These are phyloP conservation scores for Kodamaea lidongshanica DNA, from an alignment of 805 yeast species.

Conservation along the genomic window DNA sequence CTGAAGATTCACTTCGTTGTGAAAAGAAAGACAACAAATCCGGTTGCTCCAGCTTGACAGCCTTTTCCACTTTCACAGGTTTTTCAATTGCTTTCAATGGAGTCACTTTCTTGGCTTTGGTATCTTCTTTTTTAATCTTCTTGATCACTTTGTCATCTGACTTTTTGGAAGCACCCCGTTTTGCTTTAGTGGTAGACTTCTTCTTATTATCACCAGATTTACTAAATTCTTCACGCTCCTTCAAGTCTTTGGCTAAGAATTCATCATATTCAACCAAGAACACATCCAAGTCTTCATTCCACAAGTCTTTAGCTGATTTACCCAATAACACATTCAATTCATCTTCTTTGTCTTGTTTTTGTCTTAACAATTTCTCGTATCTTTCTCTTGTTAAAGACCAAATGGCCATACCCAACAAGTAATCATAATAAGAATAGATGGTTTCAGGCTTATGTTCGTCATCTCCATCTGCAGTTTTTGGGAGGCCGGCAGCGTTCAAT, in stretches of 20 bases:
- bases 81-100: constrained; percentile 1
- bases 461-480: constrained; percentile 21
- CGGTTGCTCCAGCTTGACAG: constrained; percentile 8
- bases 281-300: constrained; percentile 77
- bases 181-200: no score
- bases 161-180: constrained; percentile 10
- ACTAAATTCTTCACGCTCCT: constrained; percentile 47
- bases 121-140: constrained; percentile 2
- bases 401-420: constrained; percentile 83
- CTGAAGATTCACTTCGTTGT: constrained; percentile 4
- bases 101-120: constrained; percentile 6
- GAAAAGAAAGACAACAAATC: constrained; percentile 16
- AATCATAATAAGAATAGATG: constrained; percentile 67
- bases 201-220: constrained; percentile 19
- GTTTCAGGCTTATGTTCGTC: constrained; percentile 48
- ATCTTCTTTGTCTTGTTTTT: constrained; percentile 63
- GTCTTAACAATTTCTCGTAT: constrained; percentile 71
- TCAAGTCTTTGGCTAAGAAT: constrained; percentile 61
- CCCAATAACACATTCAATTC: constrained; percentile 63
- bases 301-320: constrained; percentile 76
- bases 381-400: constrained; percentile 91
- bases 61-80: not conserved
- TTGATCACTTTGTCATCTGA: constrained; percentile 8
- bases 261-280: constrained; percentile 62
- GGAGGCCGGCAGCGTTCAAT: constrained; percentile 21